Conservation (phyloP, 805 yeast species). For the Candida berthetii region DNA sequence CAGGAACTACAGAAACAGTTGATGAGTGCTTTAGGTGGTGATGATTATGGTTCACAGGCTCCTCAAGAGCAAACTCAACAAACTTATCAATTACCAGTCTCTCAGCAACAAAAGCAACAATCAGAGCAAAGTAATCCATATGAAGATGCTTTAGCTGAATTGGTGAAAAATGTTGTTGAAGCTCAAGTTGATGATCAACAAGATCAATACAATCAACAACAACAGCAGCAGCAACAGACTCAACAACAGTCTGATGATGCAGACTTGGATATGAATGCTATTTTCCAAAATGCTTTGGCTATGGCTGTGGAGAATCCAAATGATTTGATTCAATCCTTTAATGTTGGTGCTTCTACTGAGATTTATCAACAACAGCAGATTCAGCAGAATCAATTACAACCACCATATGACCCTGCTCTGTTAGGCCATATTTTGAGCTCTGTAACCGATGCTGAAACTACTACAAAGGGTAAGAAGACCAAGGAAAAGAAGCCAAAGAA, state of each 20-base stretch:
- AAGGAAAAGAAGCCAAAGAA: conserved; percentile 19
- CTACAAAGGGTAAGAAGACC: conserved; percentile 14
- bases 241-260: conserved; percentile 23
- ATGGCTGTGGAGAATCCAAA: conserved; percentile 67
- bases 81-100: conserved; percentile 5
- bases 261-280: conserved; percentile 62
- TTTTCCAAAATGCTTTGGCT: conserved; percentile 69
- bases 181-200: conserved; percentile 14
- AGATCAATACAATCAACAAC: background rate
- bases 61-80: conserved; percentile 25
- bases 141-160: conserved; percentile 48
- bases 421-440: conserved; percentile 13
- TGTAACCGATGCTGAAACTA: conserved; percentile 11
- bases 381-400: conserved; percentile 1
- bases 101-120: conserved; percentile 2
- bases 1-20: conserved; percentile 12
- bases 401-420: conserved; percentile 3
- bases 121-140: conserved; percentile 25
- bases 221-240: background rate
- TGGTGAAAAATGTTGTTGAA: conserved; percentile 50
- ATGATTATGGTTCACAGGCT: too few species aligned
- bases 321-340: conserved; percentile 31
- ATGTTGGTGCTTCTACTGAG: conserved; percentile 18
- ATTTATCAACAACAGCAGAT: conserved; percentile 16
- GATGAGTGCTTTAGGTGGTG: conserved; percentile 10